Evolutionary conservation across 176 grass and related monocot species (phyloP), one percentile per base, ranked within the genome.

Genomic region (Lolium rigidum): DNA sequence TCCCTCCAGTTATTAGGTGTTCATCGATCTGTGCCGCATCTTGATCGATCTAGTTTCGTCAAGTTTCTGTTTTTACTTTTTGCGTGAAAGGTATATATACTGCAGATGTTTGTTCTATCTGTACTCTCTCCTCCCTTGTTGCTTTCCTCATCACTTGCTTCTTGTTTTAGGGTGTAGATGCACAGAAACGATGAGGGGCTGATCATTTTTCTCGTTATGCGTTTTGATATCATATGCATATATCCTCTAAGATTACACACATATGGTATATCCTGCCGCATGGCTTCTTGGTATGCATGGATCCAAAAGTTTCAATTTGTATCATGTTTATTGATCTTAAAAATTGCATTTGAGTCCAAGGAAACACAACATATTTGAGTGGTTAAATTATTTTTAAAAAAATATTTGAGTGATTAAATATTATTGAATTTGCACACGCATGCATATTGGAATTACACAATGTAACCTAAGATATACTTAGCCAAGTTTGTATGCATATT

Each of bases 221-320:
- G 24, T 87, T 10, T 60, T 81, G 22, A 35, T 85, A 62, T 70
- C 61, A 65, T 65, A 81, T 81, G 68, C 12, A 64, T 64, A 78
- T 11, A 25, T 39, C 10, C 5, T 65, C 44, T 38, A 20, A 67
- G 18, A 3, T 15, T 15, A 22, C 8, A 10, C 9, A 47, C 6
- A 17, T 47, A 17, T 13, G 31, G 38, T 4, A 22, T 41, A 15
- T 35, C n/a, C 48, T 18, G 2, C 21, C 28, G 20, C 13, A 17
- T 82, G 38, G 46, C 21, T 77, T 77, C 73, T 46, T 39, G 5
- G 10, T 52, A n/a, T 57, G 24, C 20, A 50, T 85, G 16, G 11
- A 16, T 52, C 6, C 6, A 51, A 12, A 26, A 8, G 20, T 38
- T 52, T 75, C n/a, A 80, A 41, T 39, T 35, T 43, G 26, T 74